A percentile compares a stretch with the other conserved stretches of the same genome.
Evolutionary conservation across 768 basidiomycete genomes (phyloP).

Genomic region (Mycena olivaceomarginata): DNA sequence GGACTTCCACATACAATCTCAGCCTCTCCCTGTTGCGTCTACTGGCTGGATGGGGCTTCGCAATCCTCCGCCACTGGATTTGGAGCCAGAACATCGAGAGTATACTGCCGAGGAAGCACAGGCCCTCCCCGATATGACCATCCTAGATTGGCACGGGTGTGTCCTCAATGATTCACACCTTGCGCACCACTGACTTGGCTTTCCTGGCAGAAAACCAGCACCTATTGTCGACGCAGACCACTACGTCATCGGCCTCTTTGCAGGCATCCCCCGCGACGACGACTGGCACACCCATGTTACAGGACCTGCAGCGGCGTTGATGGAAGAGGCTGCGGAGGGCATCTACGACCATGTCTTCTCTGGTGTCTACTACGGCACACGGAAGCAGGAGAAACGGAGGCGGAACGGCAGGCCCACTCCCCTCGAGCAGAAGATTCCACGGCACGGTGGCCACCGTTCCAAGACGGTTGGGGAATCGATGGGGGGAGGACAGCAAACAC

Average conservation of each 20-base stretch:
- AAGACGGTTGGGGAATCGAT: neutral
- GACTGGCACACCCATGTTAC: neutral
- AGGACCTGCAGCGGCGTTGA: neutral
- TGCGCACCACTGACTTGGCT: neutral
- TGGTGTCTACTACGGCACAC: neutral
- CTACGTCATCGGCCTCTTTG: neutral
- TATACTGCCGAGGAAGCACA: neutral
- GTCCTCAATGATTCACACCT: neutral
- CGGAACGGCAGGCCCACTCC: neutral
- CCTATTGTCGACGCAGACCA: neutral
- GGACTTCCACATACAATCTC: too few relatives aligned
- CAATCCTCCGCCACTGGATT: neutral
- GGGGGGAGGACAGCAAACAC: slow-evolving; percentile 19
- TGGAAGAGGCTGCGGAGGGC: neutral
- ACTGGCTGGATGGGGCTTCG: slow-evolving; percentile 22
- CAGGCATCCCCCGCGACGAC: neutral
- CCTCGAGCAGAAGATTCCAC: neutral
- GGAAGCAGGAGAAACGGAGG: neutral
- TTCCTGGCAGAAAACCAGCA: neutral
- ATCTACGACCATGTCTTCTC: too few relatives aligned
- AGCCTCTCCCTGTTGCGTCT: neutral
- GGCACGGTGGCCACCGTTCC: neutral
- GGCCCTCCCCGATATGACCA: neutral
- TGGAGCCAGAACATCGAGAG: neutral
- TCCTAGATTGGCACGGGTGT: slow-evolving; percentile 3